Evolutionary conservation across 1,284 basidiomycete species (phyloP).

Genomic region (Ganoderma resinaceum): DNA sequence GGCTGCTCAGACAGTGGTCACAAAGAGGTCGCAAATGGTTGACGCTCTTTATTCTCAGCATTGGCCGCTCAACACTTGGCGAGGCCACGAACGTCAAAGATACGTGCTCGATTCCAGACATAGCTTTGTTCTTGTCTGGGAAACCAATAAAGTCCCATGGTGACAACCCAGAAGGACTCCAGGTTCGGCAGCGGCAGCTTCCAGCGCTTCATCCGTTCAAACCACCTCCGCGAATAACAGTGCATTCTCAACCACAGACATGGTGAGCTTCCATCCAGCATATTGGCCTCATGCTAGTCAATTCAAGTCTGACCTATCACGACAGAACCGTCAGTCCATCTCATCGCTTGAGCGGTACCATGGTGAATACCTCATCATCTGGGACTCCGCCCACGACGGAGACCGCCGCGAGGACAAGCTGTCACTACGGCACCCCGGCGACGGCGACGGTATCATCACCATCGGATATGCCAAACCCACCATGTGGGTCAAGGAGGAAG

Average conservation of each 20-base stretch:
- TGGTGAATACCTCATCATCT: slow-evolving; percentile 30
- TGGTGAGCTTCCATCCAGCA: slow-evolving; percentile 1
- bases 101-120: background rate
- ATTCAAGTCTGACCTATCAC: background rate
- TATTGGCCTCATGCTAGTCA: no score
- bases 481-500: slow-evolving; percentile 27
- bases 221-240: background rate
- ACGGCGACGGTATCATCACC: slow-evolving; percentile 25
- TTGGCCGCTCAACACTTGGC: background rate
- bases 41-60: background rate
- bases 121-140: background rate
- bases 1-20: background rate
- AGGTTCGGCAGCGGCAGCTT: background rate
- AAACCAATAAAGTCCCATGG: background rate
- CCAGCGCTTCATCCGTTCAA: background rate
- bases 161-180: background rate
- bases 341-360: slow-evolving; percentile 27
- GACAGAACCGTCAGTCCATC: slow-evolving; percentile 14
- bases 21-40: background rate
- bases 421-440: slow-evolving; percentile 10
- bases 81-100: background rate
- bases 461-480: slow-evolving; percentile 19
- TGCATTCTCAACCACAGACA: background rate
- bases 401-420: slow-evolving; percentile 23
- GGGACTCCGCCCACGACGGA: slow-evolving; percentile 27